phyloP scores from a whole-genome alignment of 78 protist genomes.

The Monosiga brevicollis region DNA sequence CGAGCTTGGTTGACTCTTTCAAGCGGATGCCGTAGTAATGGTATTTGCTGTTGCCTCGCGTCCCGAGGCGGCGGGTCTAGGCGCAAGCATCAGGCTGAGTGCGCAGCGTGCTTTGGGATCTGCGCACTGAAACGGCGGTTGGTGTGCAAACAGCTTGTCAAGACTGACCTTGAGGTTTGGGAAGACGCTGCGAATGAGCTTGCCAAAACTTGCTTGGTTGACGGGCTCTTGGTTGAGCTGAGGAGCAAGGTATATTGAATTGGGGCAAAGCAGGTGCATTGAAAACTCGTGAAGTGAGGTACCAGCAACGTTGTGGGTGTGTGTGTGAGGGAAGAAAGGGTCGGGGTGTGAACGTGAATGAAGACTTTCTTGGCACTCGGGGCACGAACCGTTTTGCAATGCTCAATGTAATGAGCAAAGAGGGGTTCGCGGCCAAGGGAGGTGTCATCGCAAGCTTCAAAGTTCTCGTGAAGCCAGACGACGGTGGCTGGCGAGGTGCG shows the following conservation, averaged over 20 bases:
- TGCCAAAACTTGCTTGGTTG: constrained; percentile 37
- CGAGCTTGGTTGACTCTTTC: constrained; percentile 4
- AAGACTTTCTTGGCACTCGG: too few relatives aligned
- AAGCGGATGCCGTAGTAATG: constrained; percentile 40
- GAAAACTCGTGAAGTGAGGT: too few relatives aligned
- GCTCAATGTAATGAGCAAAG: not conserved
- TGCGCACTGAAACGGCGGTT: too few relatives aligned
- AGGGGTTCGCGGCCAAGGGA: not conserved
- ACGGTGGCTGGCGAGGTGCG: not conserved
- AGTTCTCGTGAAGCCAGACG: not conserved
- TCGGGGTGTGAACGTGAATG: too few relatives aligned
- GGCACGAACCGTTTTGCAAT: too few relatives aligned
- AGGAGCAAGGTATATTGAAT: not conserved
- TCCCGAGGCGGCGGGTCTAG: constrained; percentile 33
- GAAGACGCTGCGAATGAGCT: constrained; percentile 33
- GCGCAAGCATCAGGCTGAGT: not conserved
- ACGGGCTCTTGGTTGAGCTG: constrained; percentile 7
- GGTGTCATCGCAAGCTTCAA: not conserved
- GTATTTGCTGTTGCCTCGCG: constrained; percentile 35
- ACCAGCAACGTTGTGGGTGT: too few relatives aligned
- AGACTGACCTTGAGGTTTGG: constrained; percentile 15
- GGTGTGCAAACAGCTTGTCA: too few relatives aligned
- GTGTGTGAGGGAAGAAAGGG: too few relatives aligned
- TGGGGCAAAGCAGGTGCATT: too few relatives aligned
- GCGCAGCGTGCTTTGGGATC: too few relatives aligned